Evolutionary conservation across 352 stramenopile species (phyloP), one percentile per base, ranked within the genome.

Genomic region (Phytophthora idaei): DNA sequence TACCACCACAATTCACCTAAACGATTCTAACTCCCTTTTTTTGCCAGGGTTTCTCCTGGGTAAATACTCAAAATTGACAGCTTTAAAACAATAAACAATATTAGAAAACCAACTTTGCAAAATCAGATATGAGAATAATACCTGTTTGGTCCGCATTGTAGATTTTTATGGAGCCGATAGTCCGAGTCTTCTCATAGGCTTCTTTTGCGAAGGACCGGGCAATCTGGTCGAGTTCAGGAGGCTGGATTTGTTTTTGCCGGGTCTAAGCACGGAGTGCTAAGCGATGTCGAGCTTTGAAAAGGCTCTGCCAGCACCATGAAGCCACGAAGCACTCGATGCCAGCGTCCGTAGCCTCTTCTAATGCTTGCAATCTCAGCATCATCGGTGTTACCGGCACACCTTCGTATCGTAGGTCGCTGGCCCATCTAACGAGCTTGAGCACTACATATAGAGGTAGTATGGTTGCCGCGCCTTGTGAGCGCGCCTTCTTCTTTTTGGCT

Each of bases 71-170:
- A 57, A 57, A 37, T 34, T 37, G 17, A 46, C 51, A 47, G 36
- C 51, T 57, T 48, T 2, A 21, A 48, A 48, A 27, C 14, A 39
- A 57, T 25, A 25, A 21, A 37, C 5, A 11, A 25, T 4, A 29
- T 52, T 34, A 46, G 34, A 39, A 39, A 39, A 39, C 9, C 36
- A 25, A 37, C 3, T 15, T 32, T 39, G 14, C 15, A 45, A 45
- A 21, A 5, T 58, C 10, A 15, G 39, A 48, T 12, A 32, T 11
- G 3, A 47, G 17, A 12, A n/a, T 37, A 32, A 37, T 48, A 34
- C 42, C 55, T 46, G 44, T 47, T 25, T 61, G 55, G 31, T 54
- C 42, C 5, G 55, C 55, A 9, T 61, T 61, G 17, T 47, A 61
- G 9, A 54, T 61, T 14, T 29, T 41, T 8, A 28, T 61, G 5